Percentiles rank a stretch among this genome's conserved stretches.
These are phyloP conservation scores for Hypoxylon subgilvum DNA, from an alignment of 495 filamentous ascomycete species.

Conservation along the genomic window DNA sequence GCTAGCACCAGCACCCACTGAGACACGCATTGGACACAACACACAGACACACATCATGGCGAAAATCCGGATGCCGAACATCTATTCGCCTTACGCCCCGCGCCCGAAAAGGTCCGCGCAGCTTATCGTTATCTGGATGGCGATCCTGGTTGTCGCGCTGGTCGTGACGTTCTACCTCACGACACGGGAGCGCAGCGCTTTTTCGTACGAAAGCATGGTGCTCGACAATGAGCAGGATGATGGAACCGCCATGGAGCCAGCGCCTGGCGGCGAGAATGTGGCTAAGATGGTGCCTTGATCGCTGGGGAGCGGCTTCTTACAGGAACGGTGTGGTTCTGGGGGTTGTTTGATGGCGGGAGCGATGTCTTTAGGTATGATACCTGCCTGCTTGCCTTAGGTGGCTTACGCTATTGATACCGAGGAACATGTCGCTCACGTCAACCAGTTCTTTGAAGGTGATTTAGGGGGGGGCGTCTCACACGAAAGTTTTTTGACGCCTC, in stretches of 20 bases:
- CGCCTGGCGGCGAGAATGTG: conserved; percentile 1
- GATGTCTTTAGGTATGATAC: too few species aligned
- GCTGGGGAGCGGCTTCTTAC: too few species aligned
- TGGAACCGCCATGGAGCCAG: not conserved
- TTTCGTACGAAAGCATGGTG: conserved; percentile 24
- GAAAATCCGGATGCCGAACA: conserved; percentile 22
- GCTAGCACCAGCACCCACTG: too few species aligned
- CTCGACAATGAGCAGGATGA: not conserved
- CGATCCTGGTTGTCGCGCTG: conserved; percentile 37
- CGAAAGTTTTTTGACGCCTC: too few species aligned
- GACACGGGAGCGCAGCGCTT: conserved; percentile 22
- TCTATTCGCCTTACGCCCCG: conserved; percentile 44
- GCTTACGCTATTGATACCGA: too few species aligned
- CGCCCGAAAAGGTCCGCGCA: conserved; percentile 39
- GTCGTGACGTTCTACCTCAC: conserved; percentile 42
- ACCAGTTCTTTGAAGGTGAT: too few species aligned
- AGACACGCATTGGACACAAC: not conserved
- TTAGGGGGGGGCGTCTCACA: too few species aligned
- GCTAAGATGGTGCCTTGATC: conserved; percentile 8
- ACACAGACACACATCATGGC: conserved; percentile 4
- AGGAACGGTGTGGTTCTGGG: too few species aligned
- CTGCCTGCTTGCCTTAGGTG: too few species aligned
- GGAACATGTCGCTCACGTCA: too few species aligned
- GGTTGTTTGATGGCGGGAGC: too few species aligned
- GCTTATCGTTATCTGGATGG: conserved; percentile 44